Base-by-base conservation (phyloP, 441 rosid species). In the Adansonia grandidieri region DNA sequence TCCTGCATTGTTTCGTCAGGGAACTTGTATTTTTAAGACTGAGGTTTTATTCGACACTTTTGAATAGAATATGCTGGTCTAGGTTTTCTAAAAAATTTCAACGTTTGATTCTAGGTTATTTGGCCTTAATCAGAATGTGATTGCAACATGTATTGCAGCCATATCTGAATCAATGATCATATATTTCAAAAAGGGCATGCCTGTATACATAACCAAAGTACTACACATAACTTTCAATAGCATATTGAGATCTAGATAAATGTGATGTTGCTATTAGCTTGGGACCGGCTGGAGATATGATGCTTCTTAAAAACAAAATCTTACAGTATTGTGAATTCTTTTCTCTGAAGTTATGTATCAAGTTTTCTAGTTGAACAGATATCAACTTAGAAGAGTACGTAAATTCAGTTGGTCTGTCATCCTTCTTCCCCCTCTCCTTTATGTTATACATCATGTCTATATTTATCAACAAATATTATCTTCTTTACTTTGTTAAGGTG, bases 1-100 rank as follows among this genome's bases (percentile, higher is more conserved):
- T 76, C 93, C 89, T 79, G 88, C 82, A 72, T 80, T 92, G 83
- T 91, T 89, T 82, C 98, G 98, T 77, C 98, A 91, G 84, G 99
- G 99, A 78, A 89, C 98, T 28, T 91, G 94, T 81, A 77, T 87
- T 77, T 85, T 89, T 85, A 92, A 80, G 92, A 86, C 69, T 4
- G 81, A 92, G 98, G 99, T 96, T 47, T 81, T 57, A 53, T 68
- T 82, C 74, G 50, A 56, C 40, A 53, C 64, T 56, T 17, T 17
- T 72, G 17, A 56, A 54, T 71, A 53, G 28, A 37, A n/a, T 40
- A 37, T 71, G 11, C 6, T 60, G 60, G 61, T 51, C 45, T 47
- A 71, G 32, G n/a, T 45, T 15, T 65, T 53, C 17, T 54, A 64
- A 14, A 73, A 14, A 73, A 2, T 32, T 54, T 63, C 4, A 15